Base-by-base conservation (phyloP, 345 rosid genomes). In the Chamaenerion angustifolium region DNA sequence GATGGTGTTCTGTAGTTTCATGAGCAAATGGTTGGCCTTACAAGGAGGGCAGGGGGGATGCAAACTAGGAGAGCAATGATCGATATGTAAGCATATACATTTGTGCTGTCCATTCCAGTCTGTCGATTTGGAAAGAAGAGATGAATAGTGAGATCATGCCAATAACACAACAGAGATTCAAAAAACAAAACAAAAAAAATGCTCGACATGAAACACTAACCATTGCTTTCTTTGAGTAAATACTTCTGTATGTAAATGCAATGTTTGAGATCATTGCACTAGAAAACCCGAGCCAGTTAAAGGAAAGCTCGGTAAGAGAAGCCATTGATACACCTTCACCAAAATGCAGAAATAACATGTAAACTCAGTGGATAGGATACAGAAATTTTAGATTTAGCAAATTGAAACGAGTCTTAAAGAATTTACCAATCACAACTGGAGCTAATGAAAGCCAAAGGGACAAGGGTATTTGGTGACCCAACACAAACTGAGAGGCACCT, bases 101-200 rank as follows among this genome's bases (percentile, higher is more conserved):
- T 87, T 21, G 96, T 92, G 67, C 90, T 92, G 79, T 92, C 98
- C 96, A 92, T 92, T 57, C 77, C 96, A 49, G 98, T 92, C 95
- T 87, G 83, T 75, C 43, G 37, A 31, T 31, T 31, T 31, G 8
- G 5, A 31, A 31, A 31, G 37, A 4, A 7, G 5, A 5, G 7
- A 31, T 31, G 37, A n/a, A 31, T 5, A 31, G 10, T 31, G 3
- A 31, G 10, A 5, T 31, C 37, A 7, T 31, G 37, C 8, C 7
- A 31, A 31, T 31, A 31, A 31, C 37, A 31, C 37, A 7, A 12
- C 10, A 14, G 12, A 13, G 18, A 14, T 45, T 44, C n/a, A n/a
- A n/a, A n/a, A 44, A 1, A 12, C 47, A 11, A 3, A 13, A 44
- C 5, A 16, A 2, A 45, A 68, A 16, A 57, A 43, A 41, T 18